Percentiles rank a stretch among this genome's conserved stretches.
phyloP scores from a whole-genome alignment of 1,139 yeast genomes.

The Pichia sp. region DNA sequence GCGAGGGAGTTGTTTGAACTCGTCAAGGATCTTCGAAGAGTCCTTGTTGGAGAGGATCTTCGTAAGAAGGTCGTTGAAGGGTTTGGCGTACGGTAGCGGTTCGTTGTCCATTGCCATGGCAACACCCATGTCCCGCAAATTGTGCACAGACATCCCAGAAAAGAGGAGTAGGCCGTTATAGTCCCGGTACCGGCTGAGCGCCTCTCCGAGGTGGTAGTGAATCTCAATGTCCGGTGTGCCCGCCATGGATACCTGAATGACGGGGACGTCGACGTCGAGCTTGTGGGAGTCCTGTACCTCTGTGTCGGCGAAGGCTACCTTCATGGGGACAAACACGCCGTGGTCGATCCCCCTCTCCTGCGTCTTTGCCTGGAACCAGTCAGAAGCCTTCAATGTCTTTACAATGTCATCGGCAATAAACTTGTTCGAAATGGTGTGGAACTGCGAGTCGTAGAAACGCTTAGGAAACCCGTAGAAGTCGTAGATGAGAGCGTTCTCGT shows the following conservation, averaged over 20 bases:
- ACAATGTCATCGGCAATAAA: slow-evolving; percentile 45
- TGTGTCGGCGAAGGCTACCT: slow-evolving; percentile 59
- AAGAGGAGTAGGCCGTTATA: slow-evolving; percentile 51
- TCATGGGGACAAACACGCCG: slow-evolving; percentile 78
- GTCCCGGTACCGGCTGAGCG: slow-evolving; percentile 48
- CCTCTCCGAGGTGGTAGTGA: slow-evolving; percentile 55
- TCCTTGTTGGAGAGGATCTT: slow-evolving; percentile 33
- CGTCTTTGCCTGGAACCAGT: slow-evolving; percentile 42
- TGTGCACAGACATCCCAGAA: slow-evolving; percentile 81
- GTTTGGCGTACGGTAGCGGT: slow-evolving; percentile 45
- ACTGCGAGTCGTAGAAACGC: slow-evolving; percentile 58
- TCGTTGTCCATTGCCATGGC: slow-evolving; percentile 26
- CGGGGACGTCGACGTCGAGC: slow-evolving; percentile 47
- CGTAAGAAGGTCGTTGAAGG: slow-evolving; percentile 47
- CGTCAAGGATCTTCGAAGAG: slow-evolving; percentile 25
- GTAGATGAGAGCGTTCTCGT: slow-evolving; percentile 49
- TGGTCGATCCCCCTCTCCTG: slow-evolving; percentile 68
- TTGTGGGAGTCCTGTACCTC: slow-evolving; percentile 32
- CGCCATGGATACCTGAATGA: slow-evolving; percentile 65
- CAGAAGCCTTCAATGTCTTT: slow-evolving; percentile 38
- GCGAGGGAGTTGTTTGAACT: slow-evolving; percentile 36
- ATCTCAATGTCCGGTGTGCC: slow-evolving; percentile 42
- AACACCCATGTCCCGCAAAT: slow-evolving; percentile 50
- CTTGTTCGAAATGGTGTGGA: slow-evolving; percentile 46
- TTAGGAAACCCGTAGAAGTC: slow-evolving; percentile 73